phyloP scores from a whole-genome alignment of 768 basidiomycete species.

The Tulasnella sp. region DNA sequence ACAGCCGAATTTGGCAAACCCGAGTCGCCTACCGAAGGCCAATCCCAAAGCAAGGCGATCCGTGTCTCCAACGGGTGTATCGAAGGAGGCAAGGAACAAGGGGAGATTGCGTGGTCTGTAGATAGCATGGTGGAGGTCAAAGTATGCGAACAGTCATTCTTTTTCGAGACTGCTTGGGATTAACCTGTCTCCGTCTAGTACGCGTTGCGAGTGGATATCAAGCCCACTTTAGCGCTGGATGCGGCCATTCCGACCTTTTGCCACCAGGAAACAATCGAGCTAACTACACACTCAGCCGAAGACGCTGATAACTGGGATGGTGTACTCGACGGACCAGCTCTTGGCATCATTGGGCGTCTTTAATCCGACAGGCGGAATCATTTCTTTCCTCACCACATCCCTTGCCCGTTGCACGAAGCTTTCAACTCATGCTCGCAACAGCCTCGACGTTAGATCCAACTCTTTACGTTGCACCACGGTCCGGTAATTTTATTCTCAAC shows the following conservation, averaged over 20 bases:
- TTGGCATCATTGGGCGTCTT: constrained; percentile 5
- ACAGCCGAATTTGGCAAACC: constrained; percentile 4
- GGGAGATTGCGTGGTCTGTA: constrained; percentile 5
- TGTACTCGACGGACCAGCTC: constrained; percentile 1
- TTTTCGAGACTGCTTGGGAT: not conserved
- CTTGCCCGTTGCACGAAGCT: not conserved
- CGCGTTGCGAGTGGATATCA: not conserved
- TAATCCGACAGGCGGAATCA: not conserved
- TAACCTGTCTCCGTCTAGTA: not conserved
- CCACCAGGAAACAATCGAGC: not conserved
- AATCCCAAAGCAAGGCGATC: not conserved
- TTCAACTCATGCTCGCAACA: not conserved
- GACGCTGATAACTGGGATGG: constrained; percentile 7
- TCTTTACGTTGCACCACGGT: not conserved
- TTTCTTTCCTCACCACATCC: not conserved
- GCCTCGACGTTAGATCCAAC: not conserved
- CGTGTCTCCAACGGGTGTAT: not conserved
- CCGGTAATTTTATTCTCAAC: not conserved
- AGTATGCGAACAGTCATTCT: not conserved
- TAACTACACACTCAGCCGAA: constrained; percentile 5
- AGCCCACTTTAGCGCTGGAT: not conserved
- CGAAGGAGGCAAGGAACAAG: not conserved
- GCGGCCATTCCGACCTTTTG: not conserved
- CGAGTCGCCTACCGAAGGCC: not conserved
- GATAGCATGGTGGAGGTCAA: not conserved